Evolutionary conservation across 495 filamentous ascomycete genomes (phyloP), one percentile per base, ranked within the genome.

Genomic region (Chlorociboria aeruginascens): DNA sequence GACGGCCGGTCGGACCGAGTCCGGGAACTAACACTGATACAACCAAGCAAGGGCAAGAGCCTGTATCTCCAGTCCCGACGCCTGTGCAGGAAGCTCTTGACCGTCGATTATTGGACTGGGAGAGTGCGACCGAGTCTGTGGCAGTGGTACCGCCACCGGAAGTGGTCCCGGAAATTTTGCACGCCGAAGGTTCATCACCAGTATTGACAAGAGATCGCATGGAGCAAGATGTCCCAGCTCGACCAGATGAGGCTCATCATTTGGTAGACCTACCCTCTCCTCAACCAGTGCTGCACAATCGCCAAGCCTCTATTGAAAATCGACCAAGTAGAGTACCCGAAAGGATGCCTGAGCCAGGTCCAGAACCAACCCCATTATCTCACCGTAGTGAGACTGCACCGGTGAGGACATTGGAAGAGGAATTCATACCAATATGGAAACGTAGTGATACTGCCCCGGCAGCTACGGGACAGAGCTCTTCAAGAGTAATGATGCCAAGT

Each of bases 1-100:
- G 60, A 45, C 51, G 56, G n/a, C 51, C 53, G 8, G 57, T 62
- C 8, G 51, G 48, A 10, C 41, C 25, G 13, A 13, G 45, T 52
- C 38, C 50, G 7, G 43, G 17, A 33, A 41, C 45, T 32, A 20
- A 16, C 17, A 52, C 43, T 52, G 33, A 39, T 35, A 50, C 46
- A 20, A 56, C 56, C 6, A 25, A 53, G 35, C 34, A 48, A 35
- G 32, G 51, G 30, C 52, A 48, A 35, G 32, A 53, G 30, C 52
- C 52, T 31, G 34, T 44, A 1, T 58, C 51, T 35, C 56, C 56
- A 7, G 45, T 51, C 39, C 43, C 35, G 2, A 45, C 33, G n/a
- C 40, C 36, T 10, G 25, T 42, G 1, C 30, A 3, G 14, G 20
- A 14, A 34, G 13, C 35, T 9, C 13, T 40, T 16, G 49, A 56